These are phyloP conservation scores for Cladosporium sp. DNA, from an alignment of 2,329 filamentous ascomycete species.

Conservation along the genomic window DNA sequence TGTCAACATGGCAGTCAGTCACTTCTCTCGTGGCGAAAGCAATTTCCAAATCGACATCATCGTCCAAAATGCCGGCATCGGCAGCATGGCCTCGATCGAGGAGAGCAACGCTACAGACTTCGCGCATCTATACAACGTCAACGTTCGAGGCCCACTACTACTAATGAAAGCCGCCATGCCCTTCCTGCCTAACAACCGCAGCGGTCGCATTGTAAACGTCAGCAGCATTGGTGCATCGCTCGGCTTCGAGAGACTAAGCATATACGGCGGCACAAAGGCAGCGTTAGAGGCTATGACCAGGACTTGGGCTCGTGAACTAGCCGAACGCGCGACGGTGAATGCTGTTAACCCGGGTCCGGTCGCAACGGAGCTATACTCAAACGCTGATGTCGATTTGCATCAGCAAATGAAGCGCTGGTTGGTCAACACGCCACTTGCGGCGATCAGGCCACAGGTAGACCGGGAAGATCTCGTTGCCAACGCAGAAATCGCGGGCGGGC, in stretches of 20 bases:
- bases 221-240: conserved; percentile 54
- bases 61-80: conserved; percentile 76
- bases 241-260: conserved; percentile 47
- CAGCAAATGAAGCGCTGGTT: conserved; percentile 55
- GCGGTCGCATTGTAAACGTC: conserved; percentile 59
- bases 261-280: conserved; percentile 62
- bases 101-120: conserved; percentile 63
- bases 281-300: conserved; percentile 66
- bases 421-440: conserved; percentile 60
- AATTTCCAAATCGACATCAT: conserved; percentile 68
- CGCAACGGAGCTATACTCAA: conserved; percentile 59
- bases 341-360: conserved; percentile 63
- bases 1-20: conserved; percentile 45
- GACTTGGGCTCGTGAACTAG: conserved; percentile 60
- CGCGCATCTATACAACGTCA: conserved; percentile 67
- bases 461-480: conserved; percentile 48
- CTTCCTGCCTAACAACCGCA: conserved; percentile 64
- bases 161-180: conserved; percentile 68
- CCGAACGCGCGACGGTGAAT: conserved; percentile 60
- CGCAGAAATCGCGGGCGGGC: conserved; percentile 46
- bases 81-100: conserved; percentile 59
- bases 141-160: conserved; percentile 75
- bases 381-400: conserved; percentile 54
- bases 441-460: conserved; percentile 55
- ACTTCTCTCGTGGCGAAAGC: background rate